Base-by-base conservation (phyloP, 371 early-diverging fungal species). In the Mucor racemosus region DNA sequence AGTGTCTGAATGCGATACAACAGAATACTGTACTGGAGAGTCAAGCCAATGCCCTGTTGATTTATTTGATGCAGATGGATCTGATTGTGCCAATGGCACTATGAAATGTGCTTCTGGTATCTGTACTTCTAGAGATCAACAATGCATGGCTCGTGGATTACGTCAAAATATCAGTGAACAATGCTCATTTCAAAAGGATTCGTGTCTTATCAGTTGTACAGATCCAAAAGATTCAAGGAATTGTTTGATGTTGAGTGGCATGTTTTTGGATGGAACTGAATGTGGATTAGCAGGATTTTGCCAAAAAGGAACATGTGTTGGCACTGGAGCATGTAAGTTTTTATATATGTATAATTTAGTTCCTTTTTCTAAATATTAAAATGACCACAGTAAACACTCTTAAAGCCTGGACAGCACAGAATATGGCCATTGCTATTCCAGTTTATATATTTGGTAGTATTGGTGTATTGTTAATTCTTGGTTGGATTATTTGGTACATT, bases 191-290 rank as follows among this genome's bases (percentile, higher is more conserved):
- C 81, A 85, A 39, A 75, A 84, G 50, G 86, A 84, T 62, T 74
- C 87, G 33, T 94, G 94, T 64, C 84, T 88, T 14, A 75, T 94
- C 33, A 86, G 85, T 44, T 94, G 94, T 70, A 82, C 86, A 19
- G 84, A 86, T 64, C 91, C 91, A 0, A 71, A 58, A 5, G 84
- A 84, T 48, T 14, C 76, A 1, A 60, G 77, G 8, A 72, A 82
- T 44, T 86, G 88, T 38, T 76, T 87, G 57, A 82, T 95, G 65
- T 86, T 89, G 0, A 94, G 95, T 21, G 87, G 85, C 55, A 77
- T 77, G 65, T 96, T 95, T 77, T 62, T 92, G 19, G 96, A 97
- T 66, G 97, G 97, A n/a, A 93, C 96, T 0, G 84, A 90, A 13
- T 96, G 97, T 71, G 97, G 96, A 6, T 78, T 87, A 62, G 86